Evolutionary conservation across 2,329 filamentous ascomycete genomes (phyloP).

Genomic region (Fusarium pseudoanthophilum): DNA sequence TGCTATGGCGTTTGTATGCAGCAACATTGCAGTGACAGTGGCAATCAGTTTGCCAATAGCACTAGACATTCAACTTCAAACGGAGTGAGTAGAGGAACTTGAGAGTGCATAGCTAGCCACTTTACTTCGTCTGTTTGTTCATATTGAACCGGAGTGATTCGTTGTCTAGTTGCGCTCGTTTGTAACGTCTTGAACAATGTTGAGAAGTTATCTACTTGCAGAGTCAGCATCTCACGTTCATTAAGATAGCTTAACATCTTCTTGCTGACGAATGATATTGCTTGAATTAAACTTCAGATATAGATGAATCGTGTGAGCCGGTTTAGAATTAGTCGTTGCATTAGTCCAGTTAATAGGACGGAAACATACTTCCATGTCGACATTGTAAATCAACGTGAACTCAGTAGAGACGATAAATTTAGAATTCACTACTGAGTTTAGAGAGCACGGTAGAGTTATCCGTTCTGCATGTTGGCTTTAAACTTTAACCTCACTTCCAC

Average conservation of each 20-base stretch:
- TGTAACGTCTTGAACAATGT: not conserved
- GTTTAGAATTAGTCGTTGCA: not conserved
- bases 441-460: not conserved
- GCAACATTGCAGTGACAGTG: constrained; percentile 9
- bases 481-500: not conserved
- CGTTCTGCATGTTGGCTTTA: not conserved
- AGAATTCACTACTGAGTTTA: not conserved
- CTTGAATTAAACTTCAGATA: not conserved
- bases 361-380: not conserved
- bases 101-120: too few relatives aligned
- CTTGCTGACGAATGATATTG: not conserved
- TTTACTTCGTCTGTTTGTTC: not conserved
- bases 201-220: not conserved
- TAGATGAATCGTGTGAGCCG: not conserved
- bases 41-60: not conserved
- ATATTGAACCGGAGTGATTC: not conserved
- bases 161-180: not conserved
- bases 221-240: not conserved
- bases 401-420: not conserved
- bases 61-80: not conserved
- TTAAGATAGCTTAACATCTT: too few relatives aligned
- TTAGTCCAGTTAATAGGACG: not conserved
- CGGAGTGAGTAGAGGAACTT: not conserved
- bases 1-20: not conserved
- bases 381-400: not conserved